Percentiles rank a stretch among this genome's conserved stretches.
Conservation (phyloP, 2,329 filamentous ascomycete species). For the Coniochaeta sp. region DNA sequence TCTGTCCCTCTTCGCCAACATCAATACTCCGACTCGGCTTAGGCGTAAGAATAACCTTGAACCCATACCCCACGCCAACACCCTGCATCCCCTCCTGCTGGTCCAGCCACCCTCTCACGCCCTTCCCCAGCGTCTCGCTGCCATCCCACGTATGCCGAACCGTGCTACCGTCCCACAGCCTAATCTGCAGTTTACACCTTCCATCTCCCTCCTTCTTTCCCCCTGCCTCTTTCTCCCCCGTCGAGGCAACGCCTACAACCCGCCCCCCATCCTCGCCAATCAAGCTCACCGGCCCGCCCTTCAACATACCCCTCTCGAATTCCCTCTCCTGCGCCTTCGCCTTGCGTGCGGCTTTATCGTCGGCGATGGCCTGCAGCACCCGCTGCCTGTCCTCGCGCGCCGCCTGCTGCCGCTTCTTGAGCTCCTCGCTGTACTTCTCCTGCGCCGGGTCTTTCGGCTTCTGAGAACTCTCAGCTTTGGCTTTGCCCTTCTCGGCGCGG, state of each 20-base stretch:
- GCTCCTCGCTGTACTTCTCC: conserved; percentile 40
- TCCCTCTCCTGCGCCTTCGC: conserved; percentile 38
- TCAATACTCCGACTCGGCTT: conserved; percentile 68
- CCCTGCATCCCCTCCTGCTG: conserved; percentile 43
- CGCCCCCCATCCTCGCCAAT: conserved; percentile 34
- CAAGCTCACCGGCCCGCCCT: neutral
- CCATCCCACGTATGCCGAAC: conserved; percentile 67
- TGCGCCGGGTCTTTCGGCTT: conserved; percentile 25
- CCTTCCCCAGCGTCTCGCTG: conserved; percentile 50
- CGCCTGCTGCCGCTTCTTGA: conserved; percentile 59
- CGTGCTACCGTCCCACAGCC: conserved; percentile 77
- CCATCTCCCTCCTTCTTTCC: neutral
- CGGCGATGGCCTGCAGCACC: conserved; percentile 68
- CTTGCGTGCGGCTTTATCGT: conserved; percentile 65
- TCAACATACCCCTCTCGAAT: no score
- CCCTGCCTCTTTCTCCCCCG: conserved; percentile 10
- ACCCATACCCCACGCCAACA: conserved; percentile 57
- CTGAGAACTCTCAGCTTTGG: conserved; percentile 19
- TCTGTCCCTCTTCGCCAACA: conserved; percentile 64
- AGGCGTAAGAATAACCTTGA: conserved; percentile 78
- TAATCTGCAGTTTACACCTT: conserved; percentile 54
- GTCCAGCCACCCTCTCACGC: conserved; percentile 76
- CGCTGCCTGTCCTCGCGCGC: conserved; percentile 62
- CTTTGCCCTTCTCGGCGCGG: conserved; percentile 13
- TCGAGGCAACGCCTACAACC: conserved; percentile 3